These are phyloP conservation scores for Cytidiella melzeri DNA, from an alignment of 768 basidiomycete genomes.

Conservation along the genomic window DNA sequence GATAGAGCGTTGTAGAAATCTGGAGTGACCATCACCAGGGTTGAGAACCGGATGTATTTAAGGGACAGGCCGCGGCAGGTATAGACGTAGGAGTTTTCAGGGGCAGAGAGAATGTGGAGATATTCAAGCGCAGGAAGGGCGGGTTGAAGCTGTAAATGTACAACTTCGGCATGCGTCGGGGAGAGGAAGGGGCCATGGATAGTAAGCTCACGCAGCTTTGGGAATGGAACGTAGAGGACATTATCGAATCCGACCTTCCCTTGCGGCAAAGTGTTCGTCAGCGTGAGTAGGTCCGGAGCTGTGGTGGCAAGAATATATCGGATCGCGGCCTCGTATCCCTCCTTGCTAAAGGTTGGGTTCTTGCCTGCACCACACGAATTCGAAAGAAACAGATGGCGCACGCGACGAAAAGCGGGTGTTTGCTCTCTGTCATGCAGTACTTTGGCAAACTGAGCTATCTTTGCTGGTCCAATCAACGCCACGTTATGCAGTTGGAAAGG, in stretches of 20 bases:
- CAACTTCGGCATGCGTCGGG: neutral
- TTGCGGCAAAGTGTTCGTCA: constrained; percentile 6
- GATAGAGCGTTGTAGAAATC: neutral
- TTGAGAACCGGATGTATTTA: constrained; percentile 5
- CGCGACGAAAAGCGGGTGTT: constrained; percentile 4
- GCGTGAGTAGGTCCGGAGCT: constrained; percentile 5
- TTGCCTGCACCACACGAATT: too few species aligned
- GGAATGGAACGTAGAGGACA: constrained; percentile 8
- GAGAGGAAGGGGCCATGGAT: constrained; percentile 3
- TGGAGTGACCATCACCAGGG: neutral
- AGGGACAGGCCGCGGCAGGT: constrained; percentile 6
- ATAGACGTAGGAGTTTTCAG: constrained; percentile 1
- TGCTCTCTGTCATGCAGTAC: constrained; percentile 4
- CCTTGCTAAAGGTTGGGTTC: neutral
- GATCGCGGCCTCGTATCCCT: neutral
- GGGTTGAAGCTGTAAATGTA: neutral
- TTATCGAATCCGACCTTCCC: neutral
- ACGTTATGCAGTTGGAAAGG: constrained; percentile 10
- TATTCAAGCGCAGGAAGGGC: constrained; percentile 6
- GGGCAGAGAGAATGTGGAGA: constrained; percentile 8
- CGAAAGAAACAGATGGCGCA: constrained; percentile 14
- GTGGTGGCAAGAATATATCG: constrained; percentile 1
- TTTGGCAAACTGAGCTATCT: neutral
- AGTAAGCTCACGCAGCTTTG: constrained; percentile 11
- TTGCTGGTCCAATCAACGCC: constrained; percentile 2